Conservation (phyloP, 768 basidiomycete species). For the Lactarius akahatsu region DNA sequence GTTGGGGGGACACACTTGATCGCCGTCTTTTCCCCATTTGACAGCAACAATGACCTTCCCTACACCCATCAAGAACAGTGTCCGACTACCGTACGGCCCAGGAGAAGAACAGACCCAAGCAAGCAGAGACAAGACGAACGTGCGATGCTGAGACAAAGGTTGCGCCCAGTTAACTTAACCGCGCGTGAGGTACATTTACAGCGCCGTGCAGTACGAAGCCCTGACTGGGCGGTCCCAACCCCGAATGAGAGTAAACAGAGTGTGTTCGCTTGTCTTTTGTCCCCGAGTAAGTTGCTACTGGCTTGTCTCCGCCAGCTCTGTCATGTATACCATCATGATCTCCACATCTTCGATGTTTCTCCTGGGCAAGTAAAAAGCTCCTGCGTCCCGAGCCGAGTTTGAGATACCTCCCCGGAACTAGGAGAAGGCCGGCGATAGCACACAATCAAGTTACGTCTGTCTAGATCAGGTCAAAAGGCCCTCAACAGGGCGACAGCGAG, state of each 20-base stretch:
- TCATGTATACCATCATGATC: not conserved
- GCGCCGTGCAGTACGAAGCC: not conserved
- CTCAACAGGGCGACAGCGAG: not conserved
- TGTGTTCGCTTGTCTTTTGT: not conserved
- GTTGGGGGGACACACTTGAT: not conserved
- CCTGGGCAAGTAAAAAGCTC: not conserved
- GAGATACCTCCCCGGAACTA: not conserved
- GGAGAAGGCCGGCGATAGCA: not conserved
- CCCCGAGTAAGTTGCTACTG: not conserved
- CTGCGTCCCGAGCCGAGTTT: not conserved
- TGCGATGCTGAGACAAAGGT: not conserved
- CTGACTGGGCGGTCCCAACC: not conserved
- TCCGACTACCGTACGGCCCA: not conserved
- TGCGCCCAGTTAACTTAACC: not conserved
- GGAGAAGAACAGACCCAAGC: not conserved
- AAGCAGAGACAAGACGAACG: not conserved
- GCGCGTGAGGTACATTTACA: not conserved
- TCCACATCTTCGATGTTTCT: not conserved
- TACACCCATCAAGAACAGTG: not conserved
- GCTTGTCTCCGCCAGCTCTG: not conserved
- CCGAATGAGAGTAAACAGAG: not conserved
- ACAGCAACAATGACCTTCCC: not conserved
- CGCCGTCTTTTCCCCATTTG: not conserved
- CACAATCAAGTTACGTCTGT: not conserved
- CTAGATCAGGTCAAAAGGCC: no score